Evolutionary conservation across 345 rosid species (phyloP), one percentile per base, ranked within the genome.

Genomic region (Cardamine resedifolia): DNA sequence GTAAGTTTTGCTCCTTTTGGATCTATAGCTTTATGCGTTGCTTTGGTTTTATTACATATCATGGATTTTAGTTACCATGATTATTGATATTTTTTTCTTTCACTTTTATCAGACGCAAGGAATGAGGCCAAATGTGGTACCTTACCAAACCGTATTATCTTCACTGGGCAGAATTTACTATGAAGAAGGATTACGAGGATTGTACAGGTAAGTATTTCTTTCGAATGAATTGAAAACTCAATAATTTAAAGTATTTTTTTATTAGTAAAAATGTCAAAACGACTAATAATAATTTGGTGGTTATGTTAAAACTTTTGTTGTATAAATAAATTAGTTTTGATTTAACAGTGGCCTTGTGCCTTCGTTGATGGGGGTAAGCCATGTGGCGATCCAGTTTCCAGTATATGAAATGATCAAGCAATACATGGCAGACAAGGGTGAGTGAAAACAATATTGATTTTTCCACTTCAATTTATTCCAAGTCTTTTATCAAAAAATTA

Each of bases 301-400:
- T 26, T 43, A 9, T 51, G 62, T 51, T 27, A 28, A 62, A 6
- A 7, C 3, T 27, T 19, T 38, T 24, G 31, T 16, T 38, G 1
- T 7, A n/a, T n/a, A n/a, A n/a, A 15, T 58, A 1, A 36, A 33
- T 33, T 36, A 38, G 2, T 31, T 44, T 69, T 80, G 77, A 67
- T 11, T 38, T 6, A 82, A 76, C 97, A 95, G 99, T 80, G 99
- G 99, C 14, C 64, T 95, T 63, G 72, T 95, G 51, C 99, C 99
- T 56, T 95, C 97, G 14, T 83, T 95, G 75, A 93, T 89, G 2
- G 99, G 99, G 43, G 72, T 90, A 74, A 91, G 90, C 79, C 98
- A 94, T 62, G 98, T 91, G 52, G 98, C 97, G 0, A 91, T 94
- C 70, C 98, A 94, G 79, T 91, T 95, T 84, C 96, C 99, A 12